Base-by-base conservation (phyloP, 2,329 filamentous ascomycete species). In the Chalaropsis thielavioides region DNA sequence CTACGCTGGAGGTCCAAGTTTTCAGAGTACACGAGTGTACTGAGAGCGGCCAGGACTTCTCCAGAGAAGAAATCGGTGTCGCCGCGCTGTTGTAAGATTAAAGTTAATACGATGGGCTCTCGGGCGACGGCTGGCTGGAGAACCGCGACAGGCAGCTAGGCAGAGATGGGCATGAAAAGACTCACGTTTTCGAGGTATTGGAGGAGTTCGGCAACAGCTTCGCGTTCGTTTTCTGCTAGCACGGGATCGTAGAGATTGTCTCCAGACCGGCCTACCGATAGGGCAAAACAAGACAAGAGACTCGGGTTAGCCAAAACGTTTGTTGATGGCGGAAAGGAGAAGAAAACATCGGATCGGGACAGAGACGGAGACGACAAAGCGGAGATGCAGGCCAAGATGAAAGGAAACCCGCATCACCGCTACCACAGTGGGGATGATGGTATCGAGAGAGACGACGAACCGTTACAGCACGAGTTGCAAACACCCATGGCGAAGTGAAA, bases 11-110 rank as follows among this genome's bases (percentile, higher is more conserved):
- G 82, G 75, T 99, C 94, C 74, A 99, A 92, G 78, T 99, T 99
- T 76, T 97, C 92, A 66, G 94, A 99, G 75, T 96, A 99, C 66
- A 99, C 94, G 31, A 99, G 83, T 13, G 92, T 99, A 76, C 90
- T 96, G 66, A 99, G 79, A 58, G 94, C 92, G 76, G 89, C 88
- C 66, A 99, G 84, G 58, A 94, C 94, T 73, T 96, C 92, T 76
- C 94, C 94, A 44, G 89, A 87, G 77, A 99, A 99, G 83, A 99
- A 99, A 76, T 99, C 92, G 71, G 92, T 97, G 75, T 99, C 94
- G 73, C 87, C 88, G 73, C 94, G 88, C 94, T 96, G 74, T 67
- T 67, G 17, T 15, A 67, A 61, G 51, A 64, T 70, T 77, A 72
- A 79, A 35, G 7, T 73, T 67, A 67, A 64, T 38, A 67, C 27